Base-by-base conservation (phyloP, 2,329 filamentous ascomycete species). In the Metarhizium robertsii region DNA sequence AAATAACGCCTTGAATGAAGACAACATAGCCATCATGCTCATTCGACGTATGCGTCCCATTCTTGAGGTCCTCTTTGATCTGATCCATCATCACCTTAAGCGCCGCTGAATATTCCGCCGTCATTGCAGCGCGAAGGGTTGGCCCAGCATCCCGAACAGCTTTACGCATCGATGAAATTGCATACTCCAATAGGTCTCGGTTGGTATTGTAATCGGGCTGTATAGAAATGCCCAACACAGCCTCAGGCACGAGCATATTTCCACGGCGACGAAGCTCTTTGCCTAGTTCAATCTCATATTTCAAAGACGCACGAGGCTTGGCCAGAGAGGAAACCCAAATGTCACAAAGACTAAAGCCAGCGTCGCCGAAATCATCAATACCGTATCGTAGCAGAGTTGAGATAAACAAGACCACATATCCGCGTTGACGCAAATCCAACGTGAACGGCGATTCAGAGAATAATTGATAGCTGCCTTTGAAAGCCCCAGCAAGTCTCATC, bases 281-380 rank as follows among this genome's bases (percentile, higher is more conserved):
- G 4, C 74, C 79, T 5, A 84, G 70, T 25, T 71, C 69, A 57
- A 75, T 73, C 61, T 83, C 79, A 59, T 79, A 79, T 5, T 65
- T 69, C 14, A 81, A 58, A 25, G 70, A 73, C 45, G 67, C 62
- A 3, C 61, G 67, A 4, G 82, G 80, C 60, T 80, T 80, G 46
- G 76, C 72, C 49, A 84, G 68, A 7, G 75, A 73, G 20, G 77
- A 62, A 46, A 79, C 61, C 76, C 82, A 84, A n/a, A 83, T 65
- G 45, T 79, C 75, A 4, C 77, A 66, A 10, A 78, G 62, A 8
- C 71, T 74, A n/a, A 73, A 69, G 2, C 70, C 73, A 2, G 77
- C 62, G 43, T 78, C 69, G 57, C 69, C 69, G 57, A 80, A 77
- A 53, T 79, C 74, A 40, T 75, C 69, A 20, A 79, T 64, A 7